Conservation (phyloP, 192 early-diverging fungal genomes). For the Podila minutissima region DNA sequence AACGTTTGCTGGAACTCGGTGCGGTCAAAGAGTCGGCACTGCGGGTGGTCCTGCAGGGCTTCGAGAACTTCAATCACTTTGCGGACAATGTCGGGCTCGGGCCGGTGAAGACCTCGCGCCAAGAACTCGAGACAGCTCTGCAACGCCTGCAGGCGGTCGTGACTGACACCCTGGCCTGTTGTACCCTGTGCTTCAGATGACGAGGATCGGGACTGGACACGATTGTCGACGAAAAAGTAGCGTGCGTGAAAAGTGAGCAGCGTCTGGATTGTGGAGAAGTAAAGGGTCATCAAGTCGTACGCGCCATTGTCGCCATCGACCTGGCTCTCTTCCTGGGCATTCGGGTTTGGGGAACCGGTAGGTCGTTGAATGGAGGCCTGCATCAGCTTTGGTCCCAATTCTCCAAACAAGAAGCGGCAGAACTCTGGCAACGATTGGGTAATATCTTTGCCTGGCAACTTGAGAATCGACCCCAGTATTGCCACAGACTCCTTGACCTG, state of each 20-base stretch:
- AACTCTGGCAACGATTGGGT: slow-evolving; percentile 9
- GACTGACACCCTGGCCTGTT: not conserved
- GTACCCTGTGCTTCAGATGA: not conserved
- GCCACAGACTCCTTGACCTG: slow-evolving; percentile 20
- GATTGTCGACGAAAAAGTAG: slow-evolving; percentile 20
- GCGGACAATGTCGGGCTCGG: slow-evolving; percentile 35
- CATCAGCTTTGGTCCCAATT: slow-evolving; percentile 32
- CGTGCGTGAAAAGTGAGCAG: slow-evolving; percentile 21
- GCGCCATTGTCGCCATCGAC: slow-evolving; percentile 22
- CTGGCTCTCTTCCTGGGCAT: not conserved
- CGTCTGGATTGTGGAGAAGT: slow-evolving; percentile 24
- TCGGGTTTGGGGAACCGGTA: not conserved
- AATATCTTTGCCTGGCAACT: slow-evolving; percentile 34
- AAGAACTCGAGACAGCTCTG: slow-evolving; percentile 45
- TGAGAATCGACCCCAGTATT: slow-evolving; percentile 24
- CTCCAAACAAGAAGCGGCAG: slow-evolving; percentile 25
- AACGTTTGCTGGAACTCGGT: slow-evolving; percentile 26
- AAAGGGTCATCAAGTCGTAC: slow-evolving; percentile 30
- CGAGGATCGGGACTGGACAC: not conserved
- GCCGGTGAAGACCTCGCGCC: slow-evolving; percentile 24
- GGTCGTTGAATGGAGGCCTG: not conserved
- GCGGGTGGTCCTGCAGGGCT: slow-evolving; percentile 16
- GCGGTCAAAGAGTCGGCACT: slow-evolving; percentile 39
- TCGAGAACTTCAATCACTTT: slow-evolving; percentile 31
- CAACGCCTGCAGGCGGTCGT: slow-evolving; percentile 6